Evolutionary conservation across 1,139 yeast genomes (phyloP).

Genomic region (Schwanniomyces etchellsii): DNA sequence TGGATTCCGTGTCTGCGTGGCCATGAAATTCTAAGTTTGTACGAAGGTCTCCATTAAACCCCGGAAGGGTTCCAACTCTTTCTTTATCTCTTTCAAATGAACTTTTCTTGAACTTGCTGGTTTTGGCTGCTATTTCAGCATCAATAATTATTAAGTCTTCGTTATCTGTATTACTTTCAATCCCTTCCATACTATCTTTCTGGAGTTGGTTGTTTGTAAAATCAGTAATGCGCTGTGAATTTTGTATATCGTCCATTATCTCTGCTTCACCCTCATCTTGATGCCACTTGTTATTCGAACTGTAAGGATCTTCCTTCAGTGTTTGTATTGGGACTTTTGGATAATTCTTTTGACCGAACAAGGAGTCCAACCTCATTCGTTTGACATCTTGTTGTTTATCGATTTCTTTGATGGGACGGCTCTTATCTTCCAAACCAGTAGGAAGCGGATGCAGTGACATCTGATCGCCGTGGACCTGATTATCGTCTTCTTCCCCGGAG

Average conservation of each 20-base stretch:
- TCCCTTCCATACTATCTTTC: not conserved
- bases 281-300: no score
- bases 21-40: not conserved
- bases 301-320: not conserved
- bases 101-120: conserved; percentile 17
- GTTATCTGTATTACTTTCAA: conserved; percentile 7
- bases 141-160: conserved; percentile 24
- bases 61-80: not conserved
- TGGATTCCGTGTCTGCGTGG: not conserved
- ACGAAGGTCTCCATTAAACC: not conserved
- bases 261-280: not conserved
- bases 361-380: conserved; percentile 1
- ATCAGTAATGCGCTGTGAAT: not conserved
- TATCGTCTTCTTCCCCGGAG: not conserved
- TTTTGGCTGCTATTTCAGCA: conserved; percentile 20
- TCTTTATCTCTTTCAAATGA: conserved; percentile 11
- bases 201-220: not conserved
- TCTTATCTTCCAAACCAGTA: not conserved
- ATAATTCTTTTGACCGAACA: not conserved
- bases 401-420: not conserved
- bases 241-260: not conserved
- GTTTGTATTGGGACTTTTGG: not conserved
- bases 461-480: no score
- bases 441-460: no score
- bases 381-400: not conserved